phyloP scores from a whole-genome alignment of 371 early-diverging fungal species.

The Ordospora pajunii region DNA sequence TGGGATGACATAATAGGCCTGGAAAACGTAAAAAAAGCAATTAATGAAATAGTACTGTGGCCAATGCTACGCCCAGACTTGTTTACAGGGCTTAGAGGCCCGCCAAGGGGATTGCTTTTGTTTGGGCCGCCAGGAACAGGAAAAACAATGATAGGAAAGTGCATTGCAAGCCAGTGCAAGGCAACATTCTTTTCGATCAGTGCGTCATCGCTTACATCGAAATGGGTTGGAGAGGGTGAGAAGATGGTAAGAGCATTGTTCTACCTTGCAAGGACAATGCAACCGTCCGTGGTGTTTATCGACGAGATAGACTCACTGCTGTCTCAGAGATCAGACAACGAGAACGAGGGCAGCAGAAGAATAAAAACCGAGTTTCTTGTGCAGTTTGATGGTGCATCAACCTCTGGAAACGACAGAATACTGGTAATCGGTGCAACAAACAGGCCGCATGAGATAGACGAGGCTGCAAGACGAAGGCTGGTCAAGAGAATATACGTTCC shows the following conservation, averaged over 20 bases:
- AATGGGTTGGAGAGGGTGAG: slow-evolving; percentile 89
- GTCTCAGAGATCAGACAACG: slow-evolving; percentile 75
- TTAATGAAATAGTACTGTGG: slow-evolving; percentile 69
- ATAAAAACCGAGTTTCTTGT: slow-evolving; percentile 76
- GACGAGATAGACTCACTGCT: slow-evolving; percentile 80
- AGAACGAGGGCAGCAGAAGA: slow-evolving; percentile 72
- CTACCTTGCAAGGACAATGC: slow-evolving; percentile 72
- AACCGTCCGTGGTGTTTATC: slow-evolving; percentile 78
- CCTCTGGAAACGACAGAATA: slow-evolving; percentile 67
- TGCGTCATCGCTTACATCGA: slow-evolving; percentile 75
- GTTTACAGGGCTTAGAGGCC: slow-evolving; percentile 71
- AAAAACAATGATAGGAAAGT: slow-evolving; percentile 80
- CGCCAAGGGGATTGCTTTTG: slow-evolving; percentile 69
- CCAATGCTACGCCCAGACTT: slow-evolving; percentile 76
- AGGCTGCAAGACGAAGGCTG: slow-evolving; percentile 71
- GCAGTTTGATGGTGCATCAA: slow-evolving; percentile 72
- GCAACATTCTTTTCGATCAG: slow-evolving; percentile 81
- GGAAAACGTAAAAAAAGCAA: slow-evolving; percentile 70
- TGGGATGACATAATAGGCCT: slow-evolving; percentile 84
- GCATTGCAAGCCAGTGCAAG: slow-evolving; percentile 76
- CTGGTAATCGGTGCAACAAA: slow-evolving; percentile 71
- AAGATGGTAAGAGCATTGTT: slow-evolving; percentile 84
- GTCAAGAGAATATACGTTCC: slow-evolving; percentile 72
- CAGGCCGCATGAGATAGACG: slow-evolving; percentile 76
- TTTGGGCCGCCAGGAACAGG: slow-evolving; percentile 69